Evolutionary conservation across 1,284 basidiomycete genomes (phyloP).

Genomic region (Kalmanozyma brasiliensis): DNA sequence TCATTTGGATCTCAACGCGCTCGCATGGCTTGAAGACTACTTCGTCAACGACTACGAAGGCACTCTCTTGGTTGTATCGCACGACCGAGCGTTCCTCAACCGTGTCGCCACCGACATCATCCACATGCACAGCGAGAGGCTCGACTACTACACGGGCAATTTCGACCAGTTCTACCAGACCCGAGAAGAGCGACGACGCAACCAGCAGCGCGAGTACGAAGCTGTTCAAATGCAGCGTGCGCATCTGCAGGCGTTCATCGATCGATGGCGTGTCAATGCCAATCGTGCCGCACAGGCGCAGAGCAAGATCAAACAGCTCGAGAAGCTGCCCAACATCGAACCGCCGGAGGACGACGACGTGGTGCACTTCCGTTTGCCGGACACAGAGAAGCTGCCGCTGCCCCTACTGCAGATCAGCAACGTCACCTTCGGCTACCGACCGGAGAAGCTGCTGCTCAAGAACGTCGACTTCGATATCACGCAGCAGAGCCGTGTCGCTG

Average conservation of each 20-base stretch:
- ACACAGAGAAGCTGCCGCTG: conserved; percentile 83
- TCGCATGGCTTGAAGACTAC: conserved; percentile 73
- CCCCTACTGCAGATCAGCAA: conserved; percentile 94
- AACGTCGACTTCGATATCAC: conserved; percentile 83
- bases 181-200: conserved; percentile 90
- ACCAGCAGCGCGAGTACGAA: conserved; percentile 81
- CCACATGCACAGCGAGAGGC: conserved; percentile 91
- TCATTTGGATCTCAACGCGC: conserved; percentile 77
- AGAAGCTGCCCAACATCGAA: conserved; percentile 93
- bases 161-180: conserved; percentile 99
- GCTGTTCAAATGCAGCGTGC: conserved; percentile 93
- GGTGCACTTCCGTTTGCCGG: conserved; percentile 73
- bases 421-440: conserved; percentile 88
- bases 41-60: conserved; percentile 86
- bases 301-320: conserved; percentile 96
- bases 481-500: conserved; percentile 59
- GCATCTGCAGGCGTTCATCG: conserved; percentile 94
- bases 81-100: conserved; percentile 98
- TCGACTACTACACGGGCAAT: conserved; percentile 98
- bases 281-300: conserved; percentile 78
- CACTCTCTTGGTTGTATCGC: conserved; percentile 94
- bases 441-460: conserved; percentile 82
- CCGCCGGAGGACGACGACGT: conserved; percentile 86
- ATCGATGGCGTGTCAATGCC: conserved; percentile 67
- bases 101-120: conserved; percentile 97